Percentiles rank a stretch among this genome's conserved stretches.
These are phyloP conservation scores for Irpex sp. DNA, from an alignment of 1,284 basidiomycete genomes.

Conservation along the genomic window DNA sequence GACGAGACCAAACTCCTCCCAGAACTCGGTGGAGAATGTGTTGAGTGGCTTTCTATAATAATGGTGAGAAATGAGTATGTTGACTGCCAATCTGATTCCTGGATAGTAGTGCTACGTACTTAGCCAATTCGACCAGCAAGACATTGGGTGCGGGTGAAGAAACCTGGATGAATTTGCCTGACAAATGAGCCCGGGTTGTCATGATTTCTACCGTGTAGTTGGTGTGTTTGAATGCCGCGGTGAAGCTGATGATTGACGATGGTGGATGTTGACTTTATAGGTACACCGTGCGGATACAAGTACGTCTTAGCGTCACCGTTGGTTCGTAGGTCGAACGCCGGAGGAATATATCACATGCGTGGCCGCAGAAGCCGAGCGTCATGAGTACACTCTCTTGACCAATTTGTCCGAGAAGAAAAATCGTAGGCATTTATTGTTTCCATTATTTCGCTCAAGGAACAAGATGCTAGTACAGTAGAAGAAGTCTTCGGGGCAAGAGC, in stretches of 20 bases:
- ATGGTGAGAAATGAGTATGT: background rate
- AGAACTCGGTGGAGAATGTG: slow-evolving; percentile 72
- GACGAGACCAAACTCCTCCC: slow-evolving; percentile 62
- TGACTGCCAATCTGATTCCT: background rate
- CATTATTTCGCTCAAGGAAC: no score
- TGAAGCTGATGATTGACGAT: background rate
- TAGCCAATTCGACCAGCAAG: slow-evolving; percentile 48
- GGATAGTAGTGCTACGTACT: slow-evolving; percentile 28
- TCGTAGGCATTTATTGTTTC: no score
- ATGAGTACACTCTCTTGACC: no score
- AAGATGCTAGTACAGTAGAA: no score
- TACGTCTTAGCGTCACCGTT: no score
- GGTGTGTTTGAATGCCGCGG: background rate
- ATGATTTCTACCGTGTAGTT: background rate
- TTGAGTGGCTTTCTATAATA: slow-evolving; percentile 65
- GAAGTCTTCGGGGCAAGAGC: no score
- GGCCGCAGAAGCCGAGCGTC: no score
- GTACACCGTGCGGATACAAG: background rate
- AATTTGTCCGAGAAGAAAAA: no score
- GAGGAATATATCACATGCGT: no score
- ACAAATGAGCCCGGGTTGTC: slow-evolving; percentile 14
- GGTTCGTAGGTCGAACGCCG: no score
- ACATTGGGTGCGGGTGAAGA: slow-evolving; percentile 51
- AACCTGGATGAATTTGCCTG: slow-evolving; percentile 49
- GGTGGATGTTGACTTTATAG: background rate